Evolutionary conservation across 2,329 filamentous ascomycete genomes (phyloP), one percentile per base, ranked within the genome.

Genomic region (Pseudopithomyces maydicus): DNA sequence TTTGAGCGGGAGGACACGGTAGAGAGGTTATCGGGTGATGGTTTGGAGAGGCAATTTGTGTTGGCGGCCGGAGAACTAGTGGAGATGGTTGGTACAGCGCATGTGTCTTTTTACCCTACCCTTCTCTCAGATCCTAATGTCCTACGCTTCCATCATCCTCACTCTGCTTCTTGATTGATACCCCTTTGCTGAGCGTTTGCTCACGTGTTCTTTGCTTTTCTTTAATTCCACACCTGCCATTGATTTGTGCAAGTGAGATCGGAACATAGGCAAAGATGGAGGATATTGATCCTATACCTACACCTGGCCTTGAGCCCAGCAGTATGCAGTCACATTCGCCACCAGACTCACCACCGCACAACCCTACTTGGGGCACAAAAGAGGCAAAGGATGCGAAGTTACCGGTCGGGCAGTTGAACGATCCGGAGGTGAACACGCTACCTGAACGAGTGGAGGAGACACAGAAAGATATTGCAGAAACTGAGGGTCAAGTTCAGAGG

Each of bases 391-490:
- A 49, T 36, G 66, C 64, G 8, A 72, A 68, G 54, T 75, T 80
- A 66, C 79, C 77, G 50, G 81, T 80, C 65, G 74, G 71, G 62
- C 74, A 79, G 57, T 79, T 75, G 76, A 80, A 80, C 44, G 79
- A 80, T 61, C 57, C 74, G 0, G 79, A 81, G 67, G 79, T 79
- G 41, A 81, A 80, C 38, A 69, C 72, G 50, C 67, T 81, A 15
- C 78, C 79, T 8, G 75, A 79, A 55, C 80, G 75, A 67, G 74
- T 80, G 38, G 73, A 75, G 39, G 60, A 75, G 58, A 19, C 22
- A 8, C 58, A 69, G 29, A 59, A 67, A 19, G 52, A 56, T 44
- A 66, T 62, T 7, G 61, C 64, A 20, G 67, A 78, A 47, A 66
- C 77, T 14, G 70, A 74, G 15, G 55, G 54, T 2, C 58, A 65